Percentiles rank a stretch among this genome's conserved stretches.
Evolutionary conservation across 768 basidiomycete genomes (phyloP).

Genomic region (Lactarius hengduanensis): DNA sequence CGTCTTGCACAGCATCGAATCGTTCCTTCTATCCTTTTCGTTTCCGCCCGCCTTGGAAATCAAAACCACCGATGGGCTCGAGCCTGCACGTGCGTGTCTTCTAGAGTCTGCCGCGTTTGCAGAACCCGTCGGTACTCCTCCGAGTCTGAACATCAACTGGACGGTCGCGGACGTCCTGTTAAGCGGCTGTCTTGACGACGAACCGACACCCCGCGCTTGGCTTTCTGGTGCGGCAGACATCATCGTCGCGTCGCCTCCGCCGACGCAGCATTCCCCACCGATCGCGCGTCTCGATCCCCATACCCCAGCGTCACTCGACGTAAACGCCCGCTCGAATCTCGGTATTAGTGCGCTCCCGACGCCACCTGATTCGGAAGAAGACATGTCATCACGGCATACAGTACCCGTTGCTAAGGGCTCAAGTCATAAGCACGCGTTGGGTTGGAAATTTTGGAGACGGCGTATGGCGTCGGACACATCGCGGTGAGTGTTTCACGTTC

Average conservation of each 20-base stretch:
- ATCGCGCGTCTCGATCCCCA: background rate
- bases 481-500: background rate
- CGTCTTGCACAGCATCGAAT: constrained; percentile 38
- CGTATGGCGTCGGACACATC: background rate
- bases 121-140: constrained; percentile 19
- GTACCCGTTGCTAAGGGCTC: background rate
- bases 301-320: background rate
- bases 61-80: background rate
- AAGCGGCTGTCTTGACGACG: constrained; percentile 38
- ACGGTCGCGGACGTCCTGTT: constrained; percentile 38
- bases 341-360: constrained; percentile 30
- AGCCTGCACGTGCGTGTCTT: constrained; percentile 16
- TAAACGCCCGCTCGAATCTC: background rate
- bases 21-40: constrained; percentile 40
- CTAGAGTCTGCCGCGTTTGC: constrained; percentile 21
- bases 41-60: constrained; percentile 25
- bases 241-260: constrained; percentile 30
- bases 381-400: background rate
- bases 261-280: background rate
- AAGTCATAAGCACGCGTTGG: background rate
- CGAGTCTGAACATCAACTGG: constrained; percentile 32
- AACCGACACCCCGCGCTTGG: constrained; percentile 34
- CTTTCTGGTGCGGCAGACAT: constrained; percentile 37
- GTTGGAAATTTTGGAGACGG: constrained; percentile 17
- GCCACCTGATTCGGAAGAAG: constrained; percentile 37